Conservation (phyloP, 2,329 filamentous ascomycete genomes). For the Neopestalotiopsis clavispora region DNA sequence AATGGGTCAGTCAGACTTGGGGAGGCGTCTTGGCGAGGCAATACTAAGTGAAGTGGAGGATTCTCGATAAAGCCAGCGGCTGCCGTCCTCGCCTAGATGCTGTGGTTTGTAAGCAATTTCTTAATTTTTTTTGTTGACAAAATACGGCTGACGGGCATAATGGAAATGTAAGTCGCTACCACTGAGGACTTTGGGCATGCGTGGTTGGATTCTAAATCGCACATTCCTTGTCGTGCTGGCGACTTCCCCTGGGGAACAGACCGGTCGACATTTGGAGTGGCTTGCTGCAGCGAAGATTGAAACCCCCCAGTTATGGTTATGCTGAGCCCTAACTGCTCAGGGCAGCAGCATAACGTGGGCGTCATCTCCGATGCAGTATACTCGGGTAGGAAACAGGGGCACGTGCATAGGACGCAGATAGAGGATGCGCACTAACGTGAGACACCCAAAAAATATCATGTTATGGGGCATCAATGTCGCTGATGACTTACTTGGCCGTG, state of each 20-base stretch:
- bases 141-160: not conserved
- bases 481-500: not conserved
- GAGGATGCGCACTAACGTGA: not conserved
- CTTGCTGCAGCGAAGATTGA: too few species aligned
- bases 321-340: not conserved
- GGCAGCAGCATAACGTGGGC: not conserved
- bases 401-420: not conserved
- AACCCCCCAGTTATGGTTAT: too few species aligned
- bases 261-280: too few species aligned
- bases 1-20: not conserved
- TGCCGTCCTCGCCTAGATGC: not conserved
- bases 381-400: not conserved
- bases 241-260: too few species aligned
- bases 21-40: not conserved
- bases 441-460: slow-evolving; percentile 2
- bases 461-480: not conserved
- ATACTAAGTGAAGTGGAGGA: not conserved
- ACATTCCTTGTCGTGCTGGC: too few species aligned
- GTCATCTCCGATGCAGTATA: not conserved
- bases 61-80: not conserved
- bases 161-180: not conserved
- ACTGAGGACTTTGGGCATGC: not conserved
- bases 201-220: too few species aligned
- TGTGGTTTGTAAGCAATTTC: not conserved
- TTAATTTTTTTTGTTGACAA: too few species aligned